Evolutionary conservation across 805 yeast species (phyloP), one percentile per base, ranked within the genome.

Genomic region (Lipomyces sp.): DNA sequence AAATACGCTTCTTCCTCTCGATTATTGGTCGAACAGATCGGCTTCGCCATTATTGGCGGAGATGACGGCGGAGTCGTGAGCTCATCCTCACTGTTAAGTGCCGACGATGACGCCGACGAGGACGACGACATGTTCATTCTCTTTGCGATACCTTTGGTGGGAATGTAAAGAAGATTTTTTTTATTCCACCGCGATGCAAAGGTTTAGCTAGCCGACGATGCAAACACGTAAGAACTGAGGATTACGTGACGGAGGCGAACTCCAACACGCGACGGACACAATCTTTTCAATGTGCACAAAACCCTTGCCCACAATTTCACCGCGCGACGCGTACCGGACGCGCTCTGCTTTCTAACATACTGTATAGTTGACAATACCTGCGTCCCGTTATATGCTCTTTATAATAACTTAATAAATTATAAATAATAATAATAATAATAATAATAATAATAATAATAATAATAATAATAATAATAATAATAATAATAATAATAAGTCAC

Each of bases 1-100:
- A 95, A 84, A 76, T 95, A 95, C 15, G 93, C 95, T 73, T 86
- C 89, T 78, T 95, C 99, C 71, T 90, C 92, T 3, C 18, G 37
- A 50, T 68, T 24, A 24, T 68, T 32, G 53, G 59, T 24, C 34
- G 59, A 24, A 42, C 48, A 24, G 7, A 1, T 15, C 48, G 24
- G 24, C 51, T 45, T n/a, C 13, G 15, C 6, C 11, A 34, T 51
- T 34, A 13, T 32, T 29, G 54, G 34, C n/a, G 54, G 54, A 15
- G 54, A 51, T 29, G 54, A 51, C 34, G 54, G 54, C 48, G 48
- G 48, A 42, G 48, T n/a, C 24, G 48, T 42, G 54, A 51, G 54
- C 54, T 29, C 54, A 24, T 51, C 54, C 18, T 51, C 34, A 18
- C 34, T 29, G n/a, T 32, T 32, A 7, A 2, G 34, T 11, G 6